Evolutionary conservation across 768 basidiomycete genomes (phyloP).

Genomic region (Pseudohyphozyma bogoriensis): DNA sequence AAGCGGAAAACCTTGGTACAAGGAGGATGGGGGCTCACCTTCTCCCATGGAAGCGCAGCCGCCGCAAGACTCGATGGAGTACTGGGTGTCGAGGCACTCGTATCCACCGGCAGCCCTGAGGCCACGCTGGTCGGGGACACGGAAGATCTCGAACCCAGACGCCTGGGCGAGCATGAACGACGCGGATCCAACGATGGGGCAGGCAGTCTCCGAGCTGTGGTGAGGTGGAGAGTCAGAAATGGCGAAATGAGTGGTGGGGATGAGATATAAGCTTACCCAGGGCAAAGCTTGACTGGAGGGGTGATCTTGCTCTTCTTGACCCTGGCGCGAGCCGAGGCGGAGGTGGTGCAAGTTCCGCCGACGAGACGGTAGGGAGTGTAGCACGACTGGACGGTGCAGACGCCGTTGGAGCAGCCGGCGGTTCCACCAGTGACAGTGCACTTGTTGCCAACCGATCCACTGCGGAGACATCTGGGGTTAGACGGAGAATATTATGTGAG

Average conservation of each 20-base stretch:
- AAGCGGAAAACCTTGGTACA: background rate
- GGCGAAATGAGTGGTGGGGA: background rate
- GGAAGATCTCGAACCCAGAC: background rate
- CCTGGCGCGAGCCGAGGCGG: constrained; percentile 1
- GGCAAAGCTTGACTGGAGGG: constrained; percentile 16
- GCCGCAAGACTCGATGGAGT: constrained; percentile 15
- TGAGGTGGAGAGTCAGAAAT: background rate
- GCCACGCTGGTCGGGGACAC: background rate
- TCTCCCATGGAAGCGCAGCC: constrained; percentile 12
- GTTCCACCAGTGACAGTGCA: constrained; percentile 5
- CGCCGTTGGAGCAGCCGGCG: background rate
- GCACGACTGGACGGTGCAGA: constrained; percentile 12
- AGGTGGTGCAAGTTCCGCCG: constrained; percentile 18
- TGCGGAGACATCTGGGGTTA: background rate
- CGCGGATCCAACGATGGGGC: constrained; percentile 18
- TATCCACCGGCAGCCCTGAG: background rate
- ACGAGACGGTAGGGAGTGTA: background rate
- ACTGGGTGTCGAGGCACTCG: constrained; percentile 10
- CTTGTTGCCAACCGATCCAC: constrained; percentile 14
- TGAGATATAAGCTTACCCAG: background rate
- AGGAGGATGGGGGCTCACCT: background rate
- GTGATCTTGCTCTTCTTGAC: constrained; percentile 5
- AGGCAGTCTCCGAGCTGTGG: constrained; percentile 8
- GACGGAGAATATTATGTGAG: background rate
- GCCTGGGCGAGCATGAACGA: background rate